Evolutionary conservation across 306 rosid genomes (phyloP).

Genomic region (Echinosophora koreensis): DNA sequence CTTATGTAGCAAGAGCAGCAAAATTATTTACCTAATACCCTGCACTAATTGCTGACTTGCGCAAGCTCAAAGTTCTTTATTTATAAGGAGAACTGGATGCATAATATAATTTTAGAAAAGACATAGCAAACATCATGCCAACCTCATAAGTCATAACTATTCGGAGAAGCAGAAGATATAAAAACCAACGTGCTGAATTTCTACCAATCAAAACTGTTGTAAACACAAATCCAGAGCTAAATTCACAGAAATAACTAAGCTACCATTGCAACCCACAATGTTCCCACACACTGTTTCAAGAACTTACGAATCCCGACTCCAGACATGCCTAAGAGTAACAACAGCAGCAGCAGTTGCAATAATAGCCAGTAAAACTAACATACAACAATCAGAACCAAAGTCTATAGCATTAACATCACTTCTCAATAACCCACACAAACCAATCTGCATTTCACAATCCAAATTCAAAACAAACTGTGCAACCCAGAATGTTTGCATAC

Average conservation of each 20-base stretch:
- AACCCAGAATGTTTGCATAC: background rate
- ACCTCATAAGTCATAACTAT: conserved; percentile 14
- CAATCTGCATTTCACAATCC: conserved; percentile 44
- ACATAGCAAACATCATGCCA: conserved; percentile 26
- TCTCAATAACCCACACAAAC: conserved; percentile 31
- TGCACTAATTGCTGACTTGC: background rate
- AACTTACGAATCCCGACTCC: conserved; percentile 21
- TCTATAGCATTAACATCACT: conserved; percentile 35
- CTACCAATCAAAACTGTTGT: background rate
- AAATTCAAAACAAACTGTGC: background rate
- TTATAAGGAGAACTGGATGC: conserved; percentile 7
- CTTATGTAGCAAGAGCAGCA: conserved; percentile 28
- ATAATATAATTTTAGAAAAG: background rate
- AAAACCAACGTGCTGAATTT: background rate
- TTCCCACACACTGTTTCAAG: conserved; percentile 17
- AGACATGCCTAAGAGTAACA: conserved; percentile 11
- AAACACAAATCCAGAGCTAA: conserved; percentile 30
- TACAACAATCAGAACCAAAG: conserved; percentile 28
- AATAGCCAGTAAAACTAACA: conserved; percentile 13
- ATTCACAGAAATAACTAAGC: background rate
- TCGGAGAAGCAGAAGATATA: conserved; percentile 1
- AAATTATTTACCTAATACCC: conserved; percentile 28
- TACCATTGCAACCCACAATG: conserved; percentile 2
- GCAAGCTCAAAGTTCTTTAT: conserved; percentile 34
- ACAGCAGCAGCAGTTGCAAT: conserved; percentile 16